Base-by-base conservation (phyloP, 495 filamentous ascomycete genomes). In the Daldinia bambusicola region DNA sequence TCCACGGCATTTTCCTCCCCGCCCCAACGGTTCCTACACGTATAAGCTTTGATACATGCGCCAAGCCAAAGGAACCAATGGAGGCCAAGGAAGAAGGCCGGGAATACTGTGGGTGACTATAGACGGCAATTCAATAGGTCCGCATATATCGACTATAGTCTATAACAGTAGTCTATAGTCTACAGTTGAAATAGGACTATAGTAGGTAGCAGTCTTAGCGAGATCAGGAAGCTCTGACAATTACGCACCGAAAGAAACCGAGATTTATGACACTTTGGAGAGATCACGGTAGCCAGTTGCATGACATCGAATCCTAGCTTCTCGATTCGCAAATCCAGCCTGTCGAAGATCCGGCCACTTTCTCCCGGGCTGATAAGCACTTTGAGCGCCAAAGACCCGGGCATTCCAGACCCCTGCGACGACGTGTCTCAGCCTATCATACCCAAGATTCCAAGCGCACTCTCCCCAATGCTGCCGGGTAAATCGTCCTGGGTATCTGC, bases 281-380 rank as follows among this genome's bases (percentile, higher is more conserved):
- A 57, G 26, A 34, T 55, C 37, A 50, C 26, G 40, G 43, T 50
- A 13, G 57, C 13, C 63, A 72, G 37, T 64, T 55, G 69, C 55
- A 61, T 64, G 59, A 51, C 50, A 67, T 63, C 37, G 45, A 51
- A 20, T 48, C 43, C 12, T 50, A 34, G 55, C 55, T 57, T 34
- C 48, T 55, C 45, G 50, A 72, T 66, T 72, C 65, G 56, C 70
- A 69, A 69, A 72, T 61, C 53, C 70, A 68, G 64, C 65, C 65
- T 34, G 50, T 67, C 56, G 61, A 72, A 43, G 65, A 69, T 69
- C 65, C 55, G 70, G 70, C 32, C 38, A 61, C 41, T 26, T 26
- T 26, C 37, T 53, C 55, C 51, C 30, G 36, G 61, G 65, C 65
- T 68, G 70, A 69, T 72, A 69, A 69, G 69, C 65, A 40, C 52